These are phyloP conservation scores for Naganishia sp. DNA, from an alignment of 1,284 basidiomycete genomes.

Conservation along the genomic window DNA sequence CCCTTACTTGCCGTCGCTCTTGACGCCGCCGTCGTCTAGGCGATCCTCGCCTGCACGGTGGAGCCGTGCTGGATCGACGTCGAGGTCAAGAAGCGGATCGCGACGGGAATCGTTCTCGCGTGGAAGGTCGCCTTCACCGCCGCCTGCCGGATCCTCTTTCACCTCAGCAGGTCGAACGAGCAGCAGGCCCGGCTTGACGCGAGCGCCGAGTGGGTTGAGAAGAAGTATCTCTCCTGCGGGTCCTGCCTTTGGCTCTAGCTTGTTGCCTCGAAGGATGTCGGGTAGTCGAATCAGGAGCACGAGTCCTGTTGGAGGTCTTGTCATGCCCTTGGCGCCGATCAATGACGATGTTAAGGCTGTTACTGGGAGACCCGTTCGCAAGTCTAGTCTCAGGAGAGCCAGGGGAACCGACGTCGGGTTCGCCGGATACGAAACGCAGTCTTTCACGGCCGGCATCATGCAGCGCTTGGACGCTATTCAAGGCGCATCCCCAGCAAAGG, in stretches of 20 bases:
- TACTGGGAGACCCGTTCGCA: constrained; percentile 2
- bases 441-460: constrained; percentile 19
- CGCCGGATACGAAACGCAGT: constrained; percentile 7
- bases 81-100: constrained; percentile 17
- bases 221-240: constrained; percentile 11
- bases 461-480: constrained; percentile 11
- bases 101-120: constrained; percentile 16
- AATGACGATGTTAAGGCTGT: constrained; percentile 8
- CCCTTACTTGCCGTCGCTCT: constrained; percentile 20
- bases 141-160: constrained; percentile 4
- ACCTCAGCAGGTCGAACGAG: background rate
- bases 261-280: constrained; percentile 26
- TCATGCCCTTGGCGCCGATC: constrained; percentile 13
- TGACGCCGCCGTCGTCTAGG: constrained; percentile 21
- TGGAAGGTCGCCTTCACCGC: constrained; percentile 18
- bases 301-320: constrained; percentile 19
- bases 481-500: background rate
- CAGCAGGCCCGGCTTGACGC: constrained; percentile 2
- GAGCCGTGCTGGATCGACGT: constrained; percentile 11
- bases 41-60: constrained; percentile 23
- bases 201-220: constrained; percentile 21
- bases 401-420: constrained; percentile 22
- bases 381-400: constrained; percentile 1
- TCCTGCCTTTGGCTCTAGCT: constrained; percentile 4
- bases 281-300: constrained; percentile 26